Percentiles rank a stretch among this genome's conserved stretches.
These are phyloP conservation scores for Quercus suber DNA, from an alignment of 306 rosid species.

Conservation along the genomic window DNA sequence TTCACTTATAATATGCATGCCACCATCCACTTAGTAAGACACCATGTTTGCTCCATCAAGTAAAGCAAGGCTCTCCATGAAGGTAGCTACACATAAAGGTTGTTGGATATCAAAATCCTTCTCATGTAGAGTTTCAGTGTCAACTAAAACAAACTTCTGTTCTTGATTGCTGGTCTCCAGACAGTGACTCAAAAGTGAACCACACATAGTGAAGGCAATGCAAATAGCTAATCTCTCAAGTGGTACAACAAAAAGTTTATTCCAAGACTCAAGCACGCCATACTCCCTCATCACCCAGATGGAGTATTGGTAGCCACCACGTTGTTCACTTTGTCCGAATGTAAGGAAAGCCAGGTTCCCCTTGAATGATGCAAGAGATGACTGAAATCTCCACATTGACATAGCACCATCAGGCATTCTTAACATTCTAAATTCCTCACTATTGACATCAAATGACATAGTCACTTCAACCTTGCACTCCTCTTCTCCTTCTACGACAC, in stretches of 20 bases:
- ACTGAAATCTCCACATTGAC: rapidly evolving
- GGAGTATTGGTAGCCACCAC: too few species aligned
- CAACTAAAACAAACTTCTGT: too few species aligned
- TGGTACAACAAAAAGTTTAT: background rate
- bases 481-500: background rate
- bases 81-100: too few species aligned
- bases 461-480: background rate
- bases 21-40: too few species aligned
- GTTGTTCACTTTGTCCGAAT: background rate
- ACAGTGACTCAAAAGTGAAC: too few species aligned
- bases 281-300: background rate
- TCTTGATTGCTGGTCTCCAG: too few species aligned
- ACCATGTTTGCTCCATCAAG: too few species aligned
- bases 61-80: too few species aligned
- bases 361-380: background rate
- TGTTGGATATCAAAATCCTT: too few species aligned
- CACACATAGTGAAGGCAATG: background rate
- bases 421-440: background rate
- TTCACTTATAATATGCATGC: too few species aligned
- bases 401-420: background rate
- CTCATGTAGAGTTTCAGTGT: too few species aligned
- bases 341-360: background rate
- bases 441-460: background rate
- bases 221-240: background rate
- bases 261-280: background rate